Evolutionary conservation across 2,329 filamentous ascomycete genomes (phyloP), one percentile per base, ranked within the genome.

Genomic region (Aureobasidium pullulans): DNA sequence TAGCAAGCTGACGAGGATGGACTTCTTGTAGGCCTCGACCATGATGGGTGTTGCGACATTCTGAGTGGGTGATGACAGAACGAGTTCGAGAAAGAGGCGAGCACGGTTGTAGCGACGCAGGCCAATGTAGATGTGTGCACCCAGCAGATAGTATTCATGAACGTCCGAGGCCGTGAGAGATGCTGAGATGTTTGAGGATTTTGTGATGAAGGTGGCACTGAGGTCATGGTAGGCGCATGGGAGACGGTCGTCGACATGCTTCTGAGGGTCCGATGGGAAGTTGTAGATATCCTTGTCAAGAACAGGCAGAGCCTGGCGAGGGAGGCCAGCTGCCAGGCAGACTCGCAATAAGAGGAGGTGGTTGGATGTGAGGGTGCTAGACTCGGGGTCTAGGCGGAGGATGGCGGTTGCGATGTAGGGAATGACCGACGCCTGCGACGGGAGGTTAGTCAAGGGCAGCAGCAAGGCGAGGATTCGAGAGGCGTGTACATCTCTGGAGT

Each of bases 1-100:
- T 16, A 99, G 76, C 58, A 96, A 79, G 57, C 85, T 84, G 9
- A 91, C 81, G 15, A 99, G 76, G 8, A 95, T 70, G 88, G 90
- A 96, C 73, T 93, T 95, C 75, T 93, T 95, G 77, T 96, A 93
- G 6, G 90, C 89, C 64, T 96, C 90, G 4, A 88, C 79, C 87
- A 94, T 94, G 16, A 67, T 61, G 70, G 85, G 86, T 71, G 87
- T 93, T 11, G 84, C 78, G 37, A 83, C 79, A 34, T 79, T 76
- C 19, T 85, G 85, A 0, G 80, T 77, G 0, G 91, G 89, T 60
- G 86, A 85, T 3, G 85, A 82, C 37, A 96, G 68, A 42, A 79
- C 71, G 57, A 74, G 71, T 64, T 80, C 77, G 36, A 80, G 68
- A 60, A 78, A 76, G 11, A 76, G 67, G 37, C 71, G 70, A n/a